Evolutionary conservation across 306 rosid genomes (phyloP), one percentile per base, ranked within the genome.

Genomic region (Fagus sylvatica): DNA sequence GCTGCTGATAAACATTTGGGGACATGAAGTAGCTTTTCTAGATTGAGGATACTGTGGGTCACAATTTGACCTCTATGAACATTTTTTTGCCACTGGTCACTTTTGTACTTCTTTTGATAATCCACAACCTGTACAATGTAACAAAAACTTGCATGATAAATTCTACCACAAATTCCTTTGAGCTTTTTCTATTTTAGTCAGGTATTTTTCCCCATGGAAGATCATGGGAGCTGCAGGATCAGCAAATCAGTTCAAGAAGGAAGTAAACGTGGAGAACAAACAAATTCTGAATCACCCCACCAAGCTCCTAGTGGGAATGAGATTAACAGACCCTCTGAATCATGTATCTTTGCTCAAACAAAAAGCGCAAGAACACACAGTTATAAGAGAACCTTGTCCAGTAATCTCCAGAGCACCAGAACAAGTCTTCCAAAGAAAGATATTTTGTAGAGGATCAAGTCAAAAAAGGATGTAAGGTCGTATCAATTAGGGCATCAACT

Each of bases 371-470:
- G n/a, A 46, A 46, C 51, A 46, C 51, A 46, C 48, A 53, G 43
- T 70, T 75, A 59, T 41, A 64, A 42, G 16, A 53, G 84, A 49
- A 70, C 60, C 33, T 53, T 71, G 15, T 49, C 84, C 4, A 32
- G 69, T 12, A 70, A 40, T 53, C 68, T 75, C 69, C 76, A 22
- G 16, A 51, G 64, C 68, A 55, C 66, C 33, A 10, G 15, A 40
- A 53, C 59, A 53, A 61, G 17, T 34, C 46, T 59, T 17, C 77
- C 80, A 0, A 53, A 61, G 42, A 71, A 53, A 30, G 76, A 75
- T 53, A 53, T 81, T 70, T 72, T 75, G 62, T 56, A 75, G 39
- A 76, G 80, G 56, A 81, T 81, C 67, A 62, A 81, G 32, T 60
- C 80, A 61, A 81, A 53, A 75, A 75, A 53, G 54, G 69, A 71